phyloP scores from a whole-genome alignment of 1,139 yeast genomes.

The Yamadazyma atmosphaerica region DNA sequence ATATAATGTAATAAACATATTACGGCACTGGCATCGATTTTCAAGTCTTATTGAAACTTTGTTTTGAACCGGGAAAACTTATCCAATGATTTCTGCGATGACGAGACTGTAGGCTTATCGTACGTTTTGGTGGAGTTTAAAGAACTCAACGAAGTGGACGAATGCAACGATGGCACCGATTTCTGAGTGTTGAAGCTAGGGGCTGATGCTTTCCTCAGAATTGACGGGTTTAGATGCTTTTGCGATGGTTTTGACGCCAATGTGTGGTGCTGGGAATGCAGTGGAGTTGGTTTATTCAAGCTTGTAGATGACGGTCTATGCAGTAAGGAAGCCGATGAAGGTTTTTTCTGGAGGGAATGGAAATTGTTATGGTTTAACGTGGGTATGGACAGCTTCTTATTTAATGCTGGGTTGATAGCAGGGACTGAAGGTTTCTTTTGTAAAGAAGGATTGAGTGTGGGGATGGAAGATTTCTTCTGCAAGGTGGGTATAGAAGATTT shows the following conservation, averaged over 20 bases:
- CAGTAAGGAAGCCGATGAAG: not conserved
- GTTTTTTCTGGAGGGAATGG: slow-evolving; percentile 1
- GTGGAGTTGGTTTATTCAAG: too few relatives aligned
- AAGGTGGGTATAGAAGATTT: slow-evolving; percentile 16
- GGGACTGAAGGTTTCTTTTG: slow-evolving; percentile 8
- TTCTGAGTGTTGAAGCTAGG: not conserved
- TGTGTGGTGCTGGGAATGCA: too few relatives aligned
- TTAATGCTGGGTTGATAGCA: slow-evolving; percentile 3
- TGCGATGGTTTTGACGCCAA: not conserved
- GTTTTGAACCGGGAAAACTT: slow-evolving; percentile 33
- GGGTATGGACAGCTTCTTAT: slow-evolving; percentile 1
- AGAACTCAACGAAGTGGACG: not conserved
- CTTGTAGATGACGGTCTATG: not conserved
- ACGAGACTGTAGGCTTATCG: slow-evolving; percentile 47
- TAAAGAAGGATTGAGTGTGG: slow-evolving; percentile 9
- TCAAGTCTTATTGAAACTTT: slow-evolving; percentile 22
- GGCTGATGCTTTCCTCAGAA: not conserved
- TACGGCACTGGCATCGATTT: too few relatives aligned
- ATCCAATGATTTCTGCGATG: slow-evolving; percentile 40
- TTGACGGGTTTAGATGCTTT: not conserved
- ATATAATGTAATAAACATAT: too few relatives aligned
- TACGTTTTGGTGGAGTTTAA: slow-evolving; percentile 22
- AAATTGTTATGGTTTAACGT: not conserved
- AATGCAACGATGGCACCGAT: not conserved
- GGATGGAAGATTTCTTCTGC: slow-evolving; percentile 14